A percentile compares a stretch with the other conserved stretches of the same genome.
These are phyloP conservation scores for Artemisia tridentata DNA, from an alignment of 129 eudicot species.

Conservation along the genomic window DNA sequence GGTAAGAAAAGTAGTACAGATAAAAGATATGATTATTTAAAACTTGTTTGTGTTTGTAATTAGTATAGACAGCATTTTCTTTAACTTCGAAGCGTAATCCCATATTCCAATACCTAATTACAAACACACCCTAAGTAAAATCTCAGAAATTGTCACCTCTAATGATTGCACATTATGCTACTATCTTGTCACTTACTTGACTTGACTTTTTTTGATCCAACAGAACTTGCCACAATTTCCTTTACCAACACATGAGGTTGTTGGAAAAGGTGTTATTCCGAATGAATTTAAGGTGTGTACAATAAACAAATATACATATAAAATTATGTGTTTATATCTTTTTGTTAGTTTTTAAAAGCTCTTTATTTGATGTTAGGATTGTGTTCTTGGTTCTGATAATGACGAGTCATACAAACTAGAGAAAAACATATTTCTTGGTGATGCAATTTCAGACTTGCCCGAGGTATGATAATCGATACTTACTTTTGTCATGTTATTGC, in stretches of 20 bases:
- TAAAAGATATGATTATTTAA: too few species aligned
- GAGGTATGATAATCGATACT: constrained; percentile 31
- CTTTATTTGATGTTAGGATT: constrained; percentile 37
- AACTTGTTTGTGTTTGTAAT: too few species aligned
- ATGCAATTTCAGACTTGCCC: constrained; percentile 74
- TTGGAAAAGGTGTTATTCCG: constrained; percentile 48
- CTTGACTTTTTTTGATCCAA: constrained; percentile 2
- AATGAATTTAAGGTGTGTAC: constrained; percentile 50
- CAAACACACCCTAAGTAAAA: too few species aligned
- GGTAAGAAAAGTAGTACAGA: too few species aligned
- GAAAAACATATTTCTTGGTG: constrained; percentile 47
- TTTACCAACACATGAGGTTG: constrained; percentile 64
- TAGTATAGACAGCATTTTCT: too few species aligned
- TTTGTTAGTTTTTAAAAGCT: background rate
- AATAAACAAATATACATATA: background rate
- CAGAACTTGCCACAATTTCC: constrained; percentile 76
- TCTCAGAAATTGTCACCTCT: background rate
- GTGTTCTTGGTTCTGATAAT: constrained; percentile 44
- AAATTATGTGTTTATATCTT: background rate
- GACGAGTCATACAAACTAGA: constrained; percentile 31
- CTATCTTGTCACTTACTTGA: background rate
- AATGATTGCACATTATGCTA: background rate
- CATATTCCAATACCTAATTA: too few species aligned
- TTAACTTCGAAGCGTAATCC: too few species aligned
- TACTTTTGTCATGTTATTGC: background rate